These are phyloP conservation scores for Salvia hispanica DNA, from an alignment of 257 asterid genomes.

Conservation along the genomic window DNA sequence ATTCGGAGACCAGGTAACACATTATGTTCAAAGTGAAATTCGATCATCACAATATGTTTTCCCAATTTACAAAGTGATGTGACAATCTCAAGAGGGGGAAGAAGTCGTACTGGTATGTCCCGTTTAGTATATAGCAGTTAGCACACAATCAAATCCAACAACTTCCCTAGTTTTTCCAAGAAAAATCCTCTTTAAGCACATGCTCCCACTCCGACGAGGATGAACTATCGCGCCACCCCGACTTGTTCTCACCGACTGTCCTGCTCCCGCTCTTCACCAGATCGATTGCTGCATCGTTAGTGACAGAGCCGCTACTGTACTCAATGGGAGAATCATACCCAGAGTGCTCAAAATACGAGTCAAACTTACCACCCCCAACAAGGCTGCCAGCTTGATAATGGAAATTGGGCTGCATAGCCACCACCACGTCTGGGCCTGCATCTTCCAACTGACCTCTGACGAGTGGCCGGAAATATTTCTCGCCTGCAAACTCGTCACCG, in stretches of 20 bases:
- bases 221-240: conserved; percentile 52
- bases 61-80: conserved; percentile 7
- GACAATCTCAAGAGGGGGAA: conserved; percentile 16
- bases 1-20: conserved; percentile 4
- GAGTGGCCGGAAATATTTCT: conserved; percentile 25
- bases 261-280: conserved; percentile 8
- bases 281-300: conserved; percentile 39
- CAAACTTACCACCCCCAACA: conserved; percentile 29
- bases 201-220: conserved; percentile 94
- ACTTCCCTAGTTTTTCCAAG: conserved; percentile 45
- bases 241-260: conserved; percentile 27
- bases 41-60: background rate
- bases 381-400: no score
- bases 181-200: conserved; percentile 63
- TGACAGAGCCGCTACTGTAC: conserved; percentile 24
- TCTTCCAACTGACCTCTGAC: conserved; percentile 27
- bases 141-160: background rate
- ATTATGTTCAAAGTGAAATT: background rate
- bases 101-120: no score
- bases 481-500: background rate
- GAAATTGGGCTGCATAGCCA: no score
- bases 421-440: background rate
- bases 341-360: conserved; percentile 30
- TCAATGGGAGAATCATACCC: conserved; percentile 16
- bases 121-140: conserved; percentile 12